Evolutionary conservation across 2,329 filamentous ascomycete species (phyloP), one percentile per base, ranked within the genome.

Genomic region (Diaporthe citri): DNA sequence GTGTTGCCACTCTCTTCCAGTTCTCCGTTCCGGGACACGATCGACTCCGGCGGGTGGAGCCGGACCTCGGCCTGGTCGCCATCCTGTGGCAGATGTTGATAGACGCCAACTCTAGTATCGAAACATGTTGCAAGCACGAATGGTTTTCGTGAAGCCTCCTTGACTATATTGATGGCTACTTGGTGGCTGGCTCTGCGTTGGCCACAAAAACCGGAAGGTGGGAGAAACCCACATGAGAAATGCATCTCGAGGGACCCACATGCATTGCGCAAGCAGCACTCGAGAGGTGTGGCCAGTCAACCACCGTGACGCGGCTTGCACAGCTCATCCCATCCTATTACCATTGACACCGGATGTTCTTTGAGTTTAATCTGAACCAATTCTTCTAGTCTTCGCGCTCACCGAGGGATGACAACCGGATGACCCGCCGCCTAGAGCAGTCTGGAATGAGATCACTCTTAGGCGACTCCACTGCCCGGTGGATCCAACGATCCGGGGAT

Each of bases 201-300:
- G 13, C 36, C 13, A 17, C 12, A 52, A 22, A 36, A 15, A 15
- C 62, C 64, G 64, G 64, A 39, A 67, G 64, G 46, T 25, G 48
- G 48, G 48, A 55, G 48, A 39, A 69, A 55, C n/a, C 48, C 46
- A 39, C 34, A 28, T 25, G n/a, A 39, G 34, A 39, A 39, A 39
- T 22, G 15, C 64, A 55, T n/a, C 25, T 41, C 4, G 17, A 43
- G 25, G 41, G 71, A 55, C 28, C 57, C 71, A 72, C 71, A 36
- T 64, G 71, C 52, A 31, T 72, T 64, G 57, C 71, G 70, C 70
- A 64, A 64, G 57, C 70, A 31, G 6, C 59, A 64, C 59, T 31
- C 5, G 59, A 43, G 17, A 41, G 28, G 36, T 31, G 28, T 39
- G 69, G 39, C 20, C 41, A 60, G n/a, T 41, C 46, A 41, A 51